Percentiles rank a stretch among this genome's conserved stretches.
Conservation (phyloP, 495 filamentous ascomycete species). For the Xylaria curta region DNA sequence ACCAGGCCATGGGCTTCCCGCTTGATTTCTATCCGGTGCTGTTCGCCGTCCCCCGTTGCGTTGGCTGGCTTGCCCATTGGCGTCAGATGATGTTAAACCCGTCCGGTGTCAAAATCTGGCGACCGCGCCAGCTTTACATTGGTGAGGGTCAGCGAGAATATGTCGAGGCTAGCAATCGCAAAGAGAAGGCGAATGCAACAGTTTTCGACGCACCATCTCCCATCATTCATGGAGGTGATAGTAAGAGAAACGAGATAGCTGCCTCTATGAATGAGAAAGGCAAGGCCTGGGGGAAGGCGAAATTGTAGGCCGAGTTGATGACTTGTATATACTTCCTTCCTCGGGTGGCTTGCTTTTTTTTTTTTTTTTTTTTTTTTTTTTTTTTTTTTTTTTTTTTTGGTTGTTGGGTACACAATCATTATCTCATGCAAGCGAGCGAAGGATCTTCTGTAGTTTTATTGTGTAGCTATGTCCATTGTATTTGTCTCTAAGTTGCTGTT, state of each 20-base stretch:
- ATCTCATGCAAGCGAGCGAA: neutral
- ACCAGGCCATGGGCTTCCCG: constrained; percentile 57
- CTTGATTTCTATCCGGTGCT: constrained; percentile 49
- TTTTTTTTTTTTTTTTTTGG: neutral
- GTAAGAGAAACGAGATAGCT: constrained; percentile 31
- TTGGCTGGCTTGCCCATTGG: constrained; percentile 50
- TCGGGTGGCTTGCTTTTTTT: neutral
- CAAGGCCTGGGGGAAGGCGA: constrained; percentile 26
- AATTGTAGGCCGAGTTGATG: constrained; percentile 16
- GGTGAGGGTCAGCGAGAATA: constrained; percentile 43
- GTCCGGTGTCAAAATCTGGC: constrained; percentile 47
- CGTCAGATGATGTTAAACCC: constrained; percentile 45
- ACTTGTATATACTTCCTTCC: neutral
- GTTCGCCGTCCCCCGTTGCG: constrained; percentile 48
- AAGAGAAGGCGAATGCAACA: constrained; percentile 35
- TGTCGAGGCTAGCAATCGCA: constrained; percentile 37
- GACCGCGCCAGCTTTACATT: constrained; percentile 47
- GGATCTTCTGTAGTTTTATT: neutral
- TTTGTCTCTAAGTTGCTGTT: neutral
- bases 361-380: neutral
- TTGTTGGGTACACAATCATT: neutral
- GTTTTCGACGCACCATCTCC: constrained; percentile 26
- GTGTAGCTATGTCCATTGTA: neutral
- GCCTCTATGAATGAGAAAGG: constrained; percentile 29
- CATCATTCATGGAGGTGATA: constrained; percentile 31